Evolutionary conservation across 192 early-diverging fungal genomes (phyloP).

Genomic region (Entomortierella lignicola): DNA sequence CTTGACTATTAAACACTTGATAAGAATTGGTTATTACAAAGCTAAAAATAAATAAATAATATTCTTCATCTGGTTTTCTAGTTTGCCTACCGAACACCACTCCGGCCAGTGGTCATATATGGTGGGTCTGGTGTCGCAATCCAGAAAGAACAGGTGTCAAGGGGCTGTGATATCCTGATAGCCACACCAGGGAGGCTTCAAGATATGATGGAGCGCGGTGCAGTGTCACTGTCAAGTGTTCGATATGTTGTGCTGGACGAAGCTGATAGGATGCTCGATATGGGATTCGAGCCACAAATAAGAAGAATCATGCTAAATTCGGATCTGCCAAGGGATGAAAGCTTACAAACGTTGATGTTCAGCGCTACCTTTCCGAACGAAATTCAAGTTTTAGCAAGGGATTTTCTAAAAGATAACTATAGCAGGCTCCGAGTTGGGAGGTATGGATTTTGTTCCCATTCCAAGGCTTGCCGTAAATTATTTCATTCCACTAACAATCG

Average conservation of each 20-base stretch:
- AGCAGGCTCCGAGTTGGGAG: constrained; percentile 90
- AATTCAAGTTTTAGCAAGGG: constrained; percentile 91
- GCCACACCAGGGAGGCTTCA: constrained; percentile 95
- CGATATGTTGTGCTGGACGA: constrained; percentile 82
- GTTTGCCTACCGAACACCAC: constrained; percentile 27
- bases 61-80: not conserved
- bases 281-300: constrained; percentile 97
- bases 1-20: not conserved
- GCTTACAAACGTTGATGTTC: constrained; percentile 96
- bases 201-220: constrained; percentile 88
- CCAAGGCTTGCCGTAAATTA: not conserved
- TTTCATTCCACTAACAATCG: not conserved
- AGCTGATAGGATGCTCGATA: constrained; percentile 96
- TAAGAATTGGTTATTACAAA: too few relatives aligned
- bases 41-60: not conserved
- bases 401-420: constrained; percentile 85
- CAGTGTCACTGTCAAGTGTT: constrained; percentile 79
- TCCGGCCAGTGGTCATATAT: constrained; percentile 81
- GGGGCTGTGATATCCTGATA: constrained; percentile 92
- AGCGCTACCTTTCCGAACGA: constrained; percentile 96
- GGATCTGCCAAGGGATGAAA: constrained; percentile 76
- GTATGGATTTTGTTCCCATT: constrained; percentile 48
- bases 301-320: constrained; percentile 83
- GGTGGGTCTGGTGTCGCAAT: constrained; percentile 86
- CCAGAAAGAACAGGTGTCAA: constrained; percentile 82